A percentile compares a stretch with the other conserved stretches of the same genome.
Conservation (phyloP, 202 grass and related monocot species). For the Zoysia matrella region DNA sequence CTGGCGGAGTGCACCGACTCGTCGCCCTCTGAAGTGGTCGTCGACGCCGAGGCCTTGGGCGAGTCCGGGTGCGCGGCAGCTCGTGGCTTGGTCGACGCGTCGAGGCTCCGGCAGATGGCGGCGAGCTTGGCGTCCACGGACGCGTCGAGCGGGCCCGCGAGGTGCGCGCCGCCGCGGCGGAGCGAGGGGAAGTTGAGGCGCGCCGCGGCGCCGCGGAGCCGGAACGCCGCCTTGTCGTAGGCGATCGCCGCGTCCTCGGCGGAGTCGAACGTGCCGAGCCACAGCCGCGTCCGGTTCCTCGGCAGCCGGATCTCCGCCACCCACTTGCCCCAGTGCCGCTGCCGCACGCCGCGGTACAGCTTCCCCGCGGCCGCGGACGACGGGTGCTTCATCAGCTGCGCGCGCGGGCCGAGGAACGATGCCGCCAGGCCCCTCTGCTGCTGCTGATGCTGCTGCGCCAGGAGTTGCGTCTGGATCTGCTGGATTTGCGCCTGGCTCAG, state of each 20-base stretch:
- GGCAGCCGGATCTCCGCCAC: slow-evolving; percentile 97
- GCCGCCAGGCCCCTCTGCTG: slow-evolving; percentile 38
- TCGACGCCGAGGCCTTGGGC: slow-evolving; percentile 57
- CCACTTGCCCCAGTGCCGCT: slow-evolving; percentile 99
- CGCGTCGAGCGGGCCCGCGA: slow-evolving; percentile 70
- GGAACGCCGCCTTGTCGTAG: slow-evolving; percentile 95
- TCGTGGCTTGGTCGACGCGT: slow-evolving; percentile 2
- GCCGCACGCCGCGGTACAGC: slow-evolving; percentile 89
- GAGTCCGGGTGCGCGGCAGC: slow-evolving; percentile 29
- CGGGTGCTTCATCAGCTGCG: slow-evolving; percentile 81
- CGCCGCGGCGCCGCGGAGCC: slow-evolving; percentile 83
- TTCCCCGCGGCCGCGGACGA: slow-evolving; percentile 34
- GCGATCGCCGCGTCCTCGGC: slow-evolving; percentile 91
- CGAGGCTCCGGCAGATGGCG: slow-evolving; percentile 69
- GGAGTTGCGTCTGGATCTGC: slow-evolving; percentile 73
- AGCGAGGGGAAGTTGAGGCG: slow-evolving; percentile 92
- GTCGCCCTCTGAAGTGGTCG: slow-evolving; percentile 55
- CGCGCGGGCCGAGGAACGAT: slow-evolving; percentile 60
- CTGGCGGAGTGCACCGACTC: slow-evolving; percentile 57
- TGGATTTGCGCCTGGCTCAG: slow-evolving; percentile 71
- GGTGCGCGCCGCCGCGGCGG: slow-evolving; percentile 62
- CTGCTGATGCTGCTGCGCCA: slow-evolving; percentile 50
- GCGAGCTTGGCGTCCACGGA: slow-evolving; percentile 86
- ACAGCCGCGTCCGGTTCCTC: slow-evolving; percentile 89
- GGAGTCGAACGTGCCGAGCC: slow-evolving; percentile 98